Evolutionary conservation across 2,329 filamentous ascomycete genomes (phyloP), one percentile per base, ranked within the genome.

Genomic region (Dactylellina cionopaga): DNA sequence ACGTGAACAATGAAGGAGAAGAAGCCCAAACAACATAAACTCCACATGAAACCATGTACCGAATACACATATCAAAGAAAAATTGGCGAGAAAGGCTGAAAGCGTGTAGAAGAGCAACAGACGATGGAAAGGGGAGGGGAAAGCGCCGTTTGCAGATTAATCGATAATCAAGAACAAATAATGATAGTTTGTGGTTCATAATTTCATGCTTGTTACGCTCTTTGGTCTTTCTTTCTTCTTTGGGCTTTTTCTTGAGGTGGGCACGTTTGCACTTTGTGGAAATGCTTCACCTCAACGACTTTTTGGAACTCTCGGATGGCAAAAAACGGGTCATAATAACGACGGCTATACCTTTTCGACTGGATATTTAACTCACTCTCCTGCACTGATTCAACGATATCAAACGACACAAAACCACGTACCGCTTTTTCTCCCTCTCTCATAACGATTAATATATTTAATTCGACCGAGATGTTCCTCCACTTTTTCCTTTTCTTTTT

Each of bases 391-490:
- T 3, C 19, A 4, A 55, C 13, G 51, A 55, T 55, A 55, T 55
- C 51, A n/a, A n/a, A n/a, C n/a, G n/a, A n/a, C 31, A 37, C 13
- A 25, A 27, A 39, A 55, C 35, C 33, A 55, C 51, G 17, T 55
- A 41, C 31, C 31, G 13, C 13, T 35, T 33, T 29, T 44, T 29
- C 35, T 41, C 25, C 24, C 43, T 46, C 29, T 15, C 17, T 29
- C 9, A 1, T 46, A 33, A 19, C 22, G 9, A 35, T 10, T 46
- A 29, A 35, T 58, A 43, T 66, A 66, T 37, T 41, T 65, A 65
- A 51, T 19, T 27, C 25, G 39, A 27, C 19, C 24, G 33, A 35
- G 22, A 22, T 17, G 5, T 56, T 39, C 17, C 22, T 15, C 27
- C 9, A 37, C 39, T 56, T 33, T 24, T 39, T 49, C 10, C 17